Percentiles rank a stretch among this genome's conserved stretches.
These are phyloP conservation scores for Xanthoconium separans DNA, from an alignment of 1,284 basidiomycete species.

Conservation along the genomic window DNA sequence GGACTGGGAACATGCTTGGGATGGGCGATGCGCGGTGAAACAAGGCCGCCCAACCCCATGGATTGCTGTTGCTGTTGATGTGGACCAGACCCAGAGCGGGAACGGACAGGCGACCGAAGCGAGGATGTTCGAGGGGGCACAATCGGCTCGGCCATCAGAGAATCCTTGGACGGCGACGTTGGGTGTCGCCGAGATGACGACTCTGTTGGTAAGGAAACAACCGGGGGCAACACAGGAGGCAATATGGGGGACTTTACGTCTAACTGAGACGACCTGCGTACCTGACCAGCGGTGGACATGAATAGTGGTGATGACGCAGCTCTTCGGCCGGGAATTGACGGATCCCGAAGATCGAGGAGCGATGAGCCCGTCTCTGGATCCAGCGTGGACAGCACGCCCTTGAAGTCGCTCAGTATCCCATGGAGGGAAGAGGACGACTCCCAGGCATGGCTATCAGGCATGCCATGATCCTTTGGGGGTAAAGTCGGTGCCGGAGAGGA, in stretches of 20 bases:
- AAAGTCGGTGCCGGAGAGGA: constrained; percentile 39
- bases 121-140: constrained; percentile 60
- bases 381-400: constrained; percentile 64
- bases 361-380: constrained; percentile 51
- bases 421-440: constrained; percentile 49
- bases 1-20: constrained; percentile 43
- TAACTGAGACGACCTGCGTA: constrained; percentile 11
- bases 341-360: constrained; percentile 60
- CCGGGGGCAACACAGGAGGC: constrained; percentile 26
- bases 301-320: constrained; percentile 29
- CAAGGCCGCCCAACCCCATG: constrained; percentile 21
- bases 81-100: constrained; percentile 40
- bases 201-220: constrained; percentile 36
- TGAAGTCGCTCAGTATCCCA: constrained; percentile 67
- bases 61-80: constrained; percentile 24
- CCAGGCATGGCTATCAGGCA: constrained; percentile 37
- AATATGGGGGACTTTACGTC: constrained; percentile 26
- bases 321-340: constrained; percentile 53
- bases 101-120: constrained; percentile 42
- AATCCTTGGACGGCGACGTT: constrained; percentile 20
- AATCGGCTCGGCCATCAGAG: constrained; percentile 38
- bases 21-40: constrained; percentile 26
- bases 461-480: constrained; percentile 32
- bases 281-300: constrained; percentile 17
- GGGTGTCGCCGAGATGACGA: constrained; percentile 30